These are phyloP conservation scores for Drechslera avenae DNA, from an alignment of 2,329 filamentous ascomycete species.

Conservation along the genomic window DNA sequence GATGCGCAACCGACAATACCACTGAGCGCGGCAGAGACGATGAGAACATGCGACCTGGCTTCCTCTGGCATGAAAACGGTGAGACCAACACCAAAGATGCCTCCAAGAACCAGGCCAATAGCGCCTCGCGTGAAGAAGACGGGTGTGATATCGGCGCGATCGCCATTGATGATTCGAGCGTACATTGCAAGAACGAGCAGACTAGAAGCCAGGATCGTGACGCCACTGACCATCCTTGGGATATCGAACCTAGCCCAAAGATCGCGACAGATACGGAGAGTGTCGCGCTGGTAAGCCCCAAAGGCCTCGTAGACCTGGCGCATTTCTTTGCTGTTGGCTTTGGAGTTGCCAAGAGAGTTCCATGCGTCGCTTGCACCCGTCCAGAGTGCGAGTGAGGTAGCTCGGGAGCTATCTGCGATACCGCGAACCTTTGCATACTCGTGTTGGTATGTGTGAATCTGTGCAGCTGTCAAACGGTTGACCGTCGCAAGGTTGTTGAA, in stretches of 20 bases:
- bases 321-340: slow-evolving; percentile 46
- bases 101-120: slow-evolving; percentile 56
- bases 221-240: slow-evolving; percentile 80
- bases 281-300: slow-evolving; percentile 75
- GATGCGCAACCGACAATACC: slow-evolving; percentile 49
- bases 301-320: slow-evolving; percentile 63
- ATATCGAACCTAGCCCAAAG: slow-evolving; percentile 95
- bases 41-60: slow-evolving; percentile 48
- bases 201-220: slow-evolving; percentile 70
- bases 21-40: slow-evolving; percentile 49
- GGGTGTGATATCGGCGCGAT: slow-evolving; percentile 60
- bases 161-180: slow-evolving; percentile 61
- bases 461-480: slow-evolving; percentile 77
- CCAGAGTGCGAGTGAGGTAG: slow-evolving; percentile 65
- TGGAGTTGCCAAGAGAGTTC: slow-evolving; percentile 49
- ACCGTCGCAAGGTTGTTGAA: slow-evolving; percentile 80
- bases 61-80: slow-evolving; percentile 51
- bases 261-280: slow-evolving; percentile 76
- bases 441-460: slow-evolving; percentile 85
- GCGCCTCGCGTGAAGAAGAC: slow-evolving; percentile 58
- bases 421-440: slow-evolving; percentile 78
- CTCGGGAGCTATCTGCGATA: slow-evolving; percentile 64
- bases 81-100: slow-evolving; percentile 48
- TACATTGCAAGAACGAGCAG: slow-evolving; percentile 75
- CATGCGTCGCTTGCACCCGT: slow-evolving; percentile 61